Evolutionary conservation across 805 yeast species (phyloP), one percentile per base, ranked within the genome.

Genomic region (Sugiyamaella boreocaroliniensis): DNA sequence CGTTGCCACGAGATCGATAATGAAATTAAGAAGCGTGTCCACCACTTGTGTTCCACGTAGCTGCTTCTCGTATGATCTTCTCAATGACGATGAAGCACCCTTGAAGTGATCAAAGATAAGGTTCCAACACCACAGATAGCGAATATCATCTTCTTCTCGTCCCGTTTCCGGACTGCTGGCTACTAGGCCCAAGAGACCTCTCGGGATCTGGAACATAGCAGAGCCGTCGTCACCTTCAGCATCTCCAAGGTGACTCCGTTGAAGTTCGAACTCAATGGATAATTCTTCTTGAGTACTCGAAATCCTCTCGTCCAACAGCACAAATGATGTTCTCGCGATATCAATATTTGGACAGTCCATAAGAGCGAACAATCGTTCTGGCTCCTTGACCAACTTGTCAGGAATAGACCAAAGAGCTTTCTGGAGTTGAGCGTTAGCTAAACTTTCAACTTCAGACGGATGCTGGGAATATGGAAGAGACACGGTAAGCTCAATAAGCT

Each of bases 21-120:
- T 63, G 53, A 75, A 78, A 46, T 77, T 72, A 45, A 86, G 74
- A 19, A 89, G 72, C 5, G 64, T 64, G 2, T 69, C 71, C 7
- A 86, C 67, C n/a, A 76, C 62, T 29, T 73, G 77, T 7, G 67
- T 63, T 26, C 73, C 75, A 26, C 77, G 79, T 51, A 89, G 64
- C 57, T 85, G 84, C 18, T 69, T 72, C 37, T 83, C 76, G 60
- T 85, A 86, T 43, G 75, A 71, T 45, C 78, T 75, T 52, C 89
- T 76, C 58, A 89, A 74, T 42, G 79, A 77, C 58, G 80, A 81
- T 0, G 93, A 80, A 5, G 85, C 76, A 53, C 81, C 80, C 49
- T 76, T 74, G 63, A 89, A 85, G 65, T 81, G 81, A 29, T 69
- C 71, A 56, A 86, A 74, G 0, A 86, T 66, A 50, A 87, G 70